phyloP scores from a whole-genome alignment of 495 filamentous ascomycete genomes.

The Lasiosphaeris hirsuta region DNA sequence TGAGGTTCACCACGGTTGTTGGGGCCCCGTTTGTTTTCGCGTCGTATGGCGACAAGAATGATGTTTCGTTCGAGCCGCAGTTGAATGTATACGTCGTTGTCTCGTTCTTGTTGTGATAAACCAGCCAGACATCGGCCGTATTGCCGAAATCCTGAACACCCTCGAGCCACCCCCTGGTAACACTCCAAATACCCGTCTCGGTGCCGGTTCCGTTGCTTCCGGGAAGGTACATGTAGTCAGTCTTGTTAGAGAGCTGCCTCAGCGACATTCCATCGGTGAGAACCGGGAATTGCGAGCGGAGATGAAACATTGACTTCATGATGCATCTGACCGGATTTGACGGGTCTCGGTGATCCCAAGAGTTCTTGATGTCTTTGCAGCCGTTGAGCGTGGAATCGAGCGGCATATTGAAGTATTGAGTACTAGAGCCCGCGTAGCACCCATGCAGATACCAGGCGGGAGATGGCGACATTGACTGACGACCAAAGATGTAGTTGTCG shows the following conservation, averaged over 20 bases:
- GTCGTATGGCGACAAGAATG: conserved; percentile 55
- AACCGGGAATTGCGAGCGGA: conserved; percentile 57
- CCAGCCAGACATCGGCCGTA: conserved; percentile 57
- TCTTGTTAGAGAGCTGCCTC: conserved; percentile 58
- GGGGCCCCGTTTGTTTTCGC: conserved; percentile 49
- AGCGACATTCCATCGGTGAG: conserved; percentile 64
- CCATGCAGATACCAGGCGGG: conserved; percentile 68
- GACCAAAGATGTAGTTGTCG: conserved; percentile 66
- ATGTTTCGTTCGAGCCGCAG: conserved; percentile 41
- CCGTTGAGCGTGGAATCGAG: conserved; percentile 53
- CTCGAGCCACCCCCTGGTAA: conserved; percentile 10
- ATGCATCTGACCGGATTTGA: conserved; percentile 45
- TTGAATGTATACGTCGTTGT: conserved; percentile 59
- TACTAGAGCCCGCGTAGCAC: conserved; percentile 66
- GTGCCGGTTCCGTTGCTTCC: conserved; percentile 56
- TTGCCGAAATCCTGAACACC: conserved; percentile 61
- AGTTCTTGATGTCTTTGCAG: conserved; percentile 66
- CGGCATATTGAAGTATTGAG: conserved; percentile 24
- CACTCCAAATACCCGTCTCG: conserved; percentile 61
- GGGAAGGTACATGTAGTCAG: conserved; percentile 50
- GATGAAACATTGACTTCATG: conserved; percentile 62
- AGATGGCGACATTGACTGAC: conserved; percentile 61
- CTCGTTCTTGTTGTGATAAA: conserved; percentile 61
- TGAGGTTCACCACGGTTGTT: conserved; percentile 62
- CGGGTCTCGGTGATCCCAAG: conserved; percentile 57